Conservation (phyloP, 2,329 filamentous ascomycete genomes). For the Paracamarosporium sp. region DNA sequence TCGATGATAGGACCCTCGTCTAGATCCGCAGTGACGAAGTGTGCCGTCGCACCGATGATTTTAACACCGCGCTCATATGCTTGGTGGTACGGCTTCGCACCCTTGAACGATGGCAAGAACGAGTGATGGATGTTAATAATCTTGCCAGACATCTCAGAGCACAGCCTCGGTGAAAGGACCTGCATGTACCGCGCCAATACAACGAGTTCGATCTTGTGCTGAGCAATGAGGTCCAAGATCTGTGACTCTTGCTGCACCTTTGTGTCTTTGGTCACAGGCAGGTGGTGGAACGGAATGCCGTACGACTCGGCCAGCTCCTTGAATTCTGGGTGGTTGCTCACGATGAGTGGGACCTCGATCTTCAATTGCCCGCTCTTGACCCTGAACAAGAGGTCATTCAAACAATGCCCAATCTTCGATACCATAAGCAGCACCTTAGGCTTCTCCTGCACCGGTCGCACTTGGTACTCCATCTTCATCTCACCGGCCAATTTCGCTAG, state of each 20-base stretch:
- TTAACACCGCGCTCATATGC: conserved; percentile 86
- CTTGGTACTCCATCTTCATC: conserved; percentile 74
- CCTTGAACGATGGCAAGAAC: conserved; percentile 87
- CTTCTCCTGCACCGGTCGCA: conserved; percentile 72
- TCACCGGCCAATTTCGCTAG: conserved; percentile 68
- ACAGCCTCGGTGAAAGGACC: conserved; percentile 76
- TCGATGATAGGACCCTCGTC: conserved; percentile 90
- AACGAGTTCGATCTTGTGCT: conserved; percentile 77
- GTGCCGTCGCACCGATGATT: conserved; percentile 85
- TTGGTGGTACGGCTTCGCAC: conserved; percentile 87
- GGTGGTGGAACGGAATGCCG: conserved; percentile 79
- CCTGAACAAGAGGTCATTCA: conserved; percentile 84
- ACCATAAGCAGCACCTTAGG: conserved; percentile 86
- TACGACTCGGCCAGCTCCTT: conserved; percentile 72
- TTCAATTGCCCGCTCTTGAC: conserved; percentile 75
- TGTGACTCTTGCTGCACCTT: conserved; percentile 75
- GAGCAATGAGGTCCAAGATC: conserved; percentile 72
- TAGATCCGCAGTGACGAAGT: conserved; percentile 84
- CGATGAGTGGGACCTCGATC: conserved; percentile 78
- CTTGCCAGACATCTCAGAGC: conserved; percentile 78
- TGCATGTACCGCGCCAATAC: conserved; percentile 90
- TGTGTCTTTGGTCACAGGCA: conserved; percentile 80
- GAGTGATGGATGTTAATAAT: conserved; percentile 95
- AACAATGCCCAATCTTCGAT: conserved; percentile 85
- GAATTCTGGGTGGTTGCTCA: conserved; percentile 83